phyloP scores from a whole-genome alignment of 306 rosid genomes.

The Gastrolobium villosum region DNA sequence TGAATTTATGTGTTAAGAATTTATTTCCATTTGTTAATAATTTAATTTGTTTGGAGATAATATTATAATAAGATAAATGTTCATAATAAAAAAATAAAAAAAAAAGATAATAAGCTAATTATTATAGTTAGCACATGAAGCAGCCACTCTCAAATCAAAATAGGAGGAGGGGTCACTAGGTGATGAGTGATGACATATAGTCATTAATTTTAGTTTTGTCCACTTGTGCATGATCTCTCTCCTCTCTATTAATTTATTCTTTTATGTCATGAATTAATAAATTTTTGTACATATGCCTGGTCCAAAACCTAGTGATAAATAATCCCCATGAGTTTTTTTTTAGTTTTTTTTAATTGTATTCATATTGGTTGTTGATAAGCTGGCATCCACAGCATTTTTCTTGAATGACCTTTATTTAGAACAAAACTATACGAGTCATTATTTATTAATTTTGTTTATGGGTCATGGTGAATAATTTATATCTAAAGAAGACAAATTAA shows the following conservation, averaged over 20 bases:
- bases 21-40: slow-evolving; percentile 33
- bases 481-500: slow-evolving; percentile 43
- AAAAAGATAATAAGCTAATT: slow-evolving; percentile 2
- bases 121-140: slow-evolving; percentile 48
- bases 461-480: slow-evolving; percentile 47
- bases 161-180: slow-evolving; percentile 26
- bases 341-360: slow-evolving; percentile 2
- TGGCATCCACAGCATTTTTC: slow-evolving; percentile 57
- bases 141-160: slow-evolving; percentile 51
- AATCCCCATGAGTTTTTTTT: slow-evolving; percentile 35
- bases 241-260: slow-evolving; percentile 21
- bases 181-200: slow-evolving; percentile 48
- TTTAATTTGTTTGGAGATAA: slow-evolving; percentile 7
- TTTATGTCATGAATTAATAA: slow-evolving; percentile 36
- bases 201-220: slow-evolving; percentile 51
- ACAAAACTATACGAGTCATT: slow-evolving; percentile 42
- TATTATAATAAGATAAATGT: background rate
- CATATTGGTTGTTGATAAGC: slow-evolving; percentile 54
- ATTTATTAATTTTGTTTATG: slow-evolving; percentile 29
- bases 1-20: slow-evolving; percentile 6
- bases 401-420: slow-evolving; percentile 49
- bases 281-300: slow-evolving; percentile 39
- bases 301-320: slow-evolving; percentile 37
- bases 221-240: slow-evolving; percentile 46
- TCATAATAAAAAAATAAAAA: background rate